Percentiles rank a stretch among this genome's conserved stretches.
Evolutionary conservation across 2,329 filamentous ascomycete species (phyloP).

Genomic region (Colletotrichum limetticola): DNA sequence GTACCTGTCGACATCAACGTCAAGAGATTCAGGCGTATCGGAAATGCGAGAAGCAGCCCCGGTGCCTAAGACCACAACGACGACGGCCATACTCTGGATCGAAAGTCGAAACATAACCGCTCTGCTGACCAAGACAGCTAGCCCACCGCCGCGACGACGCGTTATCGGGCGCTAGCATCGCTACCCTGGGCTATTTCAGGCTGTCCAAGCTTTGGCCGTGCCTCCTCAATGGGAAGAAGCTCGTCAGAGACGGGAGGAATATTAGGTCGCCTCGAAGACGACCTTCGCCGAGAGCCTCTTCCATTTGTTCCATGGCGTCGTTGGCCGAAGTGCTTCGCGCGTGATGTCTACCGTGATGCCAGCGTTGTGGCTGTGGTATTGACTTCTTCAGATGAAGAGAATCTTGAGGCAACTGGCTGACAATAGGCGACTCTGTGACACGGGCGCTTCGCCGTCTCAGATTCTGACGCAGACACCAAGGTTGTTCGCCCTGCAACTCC

Average conservation of each 20-base stretch:
- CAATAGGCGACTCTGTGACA: conserved; percentile 17
- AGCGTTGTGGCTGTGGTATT: conserved; percentile 5
- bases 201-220: conserved; percentile 4
- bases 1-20: neutral
- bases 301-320: neutral
- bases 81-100: neutral
- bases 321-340: neutral
- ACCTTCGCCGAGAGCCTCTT: conserved; percentile 9
- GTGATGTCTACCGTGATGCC: neutral
- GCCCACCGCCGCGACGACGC: neutral
- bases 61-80: neutral
- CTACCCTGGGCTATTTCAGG: conserved; percentile 24
- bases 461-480: conserved; percentile 27
- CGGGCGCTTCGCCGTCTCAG: conserved; percentile 30
- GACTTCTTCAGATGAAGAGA: neutral
- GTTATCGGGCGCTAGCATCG: conserved; percentile 8
- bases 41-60: neutral
- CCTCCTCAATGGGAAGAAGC: conserved; percentile 51
- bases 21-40: neutral
- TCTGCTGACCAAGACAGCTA: conserved; percentile 8
- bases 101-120: conserved; percentile 16
- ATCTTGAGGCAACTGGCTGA: conserved; percentile 16
- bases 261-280: conserved; percentile 59
- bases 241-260: conserved; percentile 78
- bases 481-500: conserved; percentile 20